Evolutionary conservation across 345 rosid genomes (phyloP).

Genomic region (Hibiscus mutabilis): DNA sequence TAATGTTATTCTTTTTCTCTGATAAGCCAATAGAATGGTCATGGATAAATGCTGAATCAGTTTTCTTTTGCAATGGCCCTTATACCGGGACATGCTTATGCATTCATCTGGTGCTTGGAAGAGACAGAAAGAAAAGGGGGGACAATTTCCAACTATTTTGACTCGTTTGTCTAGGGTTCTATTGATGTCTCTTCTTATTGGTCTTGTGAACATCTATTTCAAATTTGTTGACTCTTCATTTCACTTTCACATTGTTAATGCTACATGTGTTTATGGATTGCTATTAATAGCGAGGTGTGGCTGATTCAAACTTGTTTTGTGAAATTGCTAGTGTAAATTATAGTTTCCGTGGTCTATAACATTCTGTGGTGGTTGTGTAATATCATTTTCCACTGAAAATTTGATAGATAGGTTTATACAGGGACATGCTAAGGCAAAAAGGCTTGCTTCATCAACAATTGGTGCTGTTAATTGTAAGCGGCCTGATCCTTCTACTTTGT

Average conservation of each 20-base stretch:
- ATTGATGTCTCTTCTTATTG: background rate
- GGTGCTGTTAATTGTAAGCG: conserved; percentile 41
- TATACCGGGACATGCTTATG: background rate
- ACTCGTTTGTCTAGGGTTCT: background rate
- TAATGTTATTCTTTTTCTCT: conserved; percentile 15
- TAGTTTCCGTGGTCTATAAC: background rate
- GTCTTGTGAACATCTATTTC: background rate
- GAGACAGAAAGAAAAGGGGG: background rate
- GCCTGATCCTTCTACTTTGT: conserved; percentile 2
- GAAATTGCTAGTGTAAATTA: background rate
- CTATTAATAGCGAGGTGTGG: background rate
- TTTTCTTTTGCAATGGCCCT: background rate
- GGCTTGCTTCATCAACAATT: conserved; percentile 40
- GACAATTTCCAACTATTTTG: background rate
- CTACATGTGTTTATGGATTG: background rate
- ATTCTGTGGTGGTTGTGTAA: background rate
- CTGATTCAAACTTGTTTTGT: background rate
- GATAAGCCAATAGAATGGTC: background rate
- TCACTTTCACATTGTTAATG: background rate
- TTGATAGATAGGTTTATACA: conserved; percentile 21
- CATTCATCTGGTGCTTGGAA: background rate
- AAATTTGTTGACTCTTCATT: background rate
- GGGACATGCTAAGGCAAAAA: conserved; percentile 45
- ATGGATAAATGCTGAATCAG: background rate
- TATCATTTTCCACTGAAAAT: conserved; percentile 8